A percentile compares a stretch with the other conserved stretches of the same genome.
Conservation (phyloP, 2,329 filamentous ascomycete genomes). For the Calonectria fujianensis region DNA sequence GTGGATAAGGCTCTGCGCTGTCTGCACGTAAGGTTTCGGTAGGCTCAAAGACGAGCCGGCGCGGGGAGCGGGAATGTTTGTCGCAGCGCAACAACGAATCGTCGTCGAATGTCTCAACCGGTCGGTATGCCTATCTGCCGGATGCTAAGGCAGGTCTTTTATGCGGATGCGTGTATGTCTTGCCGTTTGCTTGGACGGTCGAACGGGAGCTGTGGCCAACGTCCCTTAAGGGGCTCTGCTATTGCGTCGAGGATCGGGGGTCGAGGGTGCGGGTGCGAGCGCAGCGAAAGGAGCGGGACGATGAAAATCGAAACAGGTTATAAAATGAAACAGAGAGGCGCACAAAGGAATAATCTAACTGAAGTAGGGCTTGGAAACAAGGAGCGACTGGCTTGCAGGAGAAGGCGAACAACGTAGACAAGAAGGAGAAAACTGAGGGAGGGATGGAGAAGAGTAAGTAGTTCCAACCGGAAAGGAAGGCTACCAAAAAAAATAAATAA, state of each 20-base stretch:
- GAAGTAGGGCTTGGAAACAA: slow-evolving; percentile 2
- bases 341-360: slow-evolving; percentile 8
- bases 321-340: slow-evolving; percentile 22
- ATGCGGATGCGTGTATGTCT: slow-evolving; percentile 18
- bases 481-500: slow-evolving; percentile 4
- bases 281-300: slow-evolving; percentile 10
- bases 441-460: not conserved
- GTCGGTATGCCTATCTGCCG: slow-evolving; percentile 10
- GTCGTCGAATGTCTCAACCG: slow-evolving; percentile 8
- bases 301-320: slow-evolving; percentile 10
- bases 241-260: slow-evolving; percentile 16
- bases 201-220: slow-evolving; percentile 27
- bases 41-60: slow-evolving; percentile 22
- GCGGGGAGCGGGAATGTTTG: slow-evolving; percentile 28
- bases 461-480: not conserved
- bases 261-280: slow-evolving; percentile 7
- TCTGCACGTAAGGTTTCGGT: slow-evolving; percentile 20
- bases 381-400: slow-evolving; percentile 26
- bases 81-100: slow-evolving; percentile 7
- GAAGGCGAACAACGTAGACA: slow-evolving; percentile 6
- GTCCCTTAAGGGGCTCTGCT: slow-evolving; percentile 30
- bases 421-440: not conserved
- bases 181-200: slow-evolving; percentile 6
- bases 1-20: slow-evolving; percentile 24
- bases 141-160: slow-evolving; percentile 20